Percentiles rank a stretch among this genome's conserved stretches.
Evolutionary conservation across 2,329 filamentous ascomycete genomes (phyloP).

Genomic region (Calonectria hawksworthii): DNA sequence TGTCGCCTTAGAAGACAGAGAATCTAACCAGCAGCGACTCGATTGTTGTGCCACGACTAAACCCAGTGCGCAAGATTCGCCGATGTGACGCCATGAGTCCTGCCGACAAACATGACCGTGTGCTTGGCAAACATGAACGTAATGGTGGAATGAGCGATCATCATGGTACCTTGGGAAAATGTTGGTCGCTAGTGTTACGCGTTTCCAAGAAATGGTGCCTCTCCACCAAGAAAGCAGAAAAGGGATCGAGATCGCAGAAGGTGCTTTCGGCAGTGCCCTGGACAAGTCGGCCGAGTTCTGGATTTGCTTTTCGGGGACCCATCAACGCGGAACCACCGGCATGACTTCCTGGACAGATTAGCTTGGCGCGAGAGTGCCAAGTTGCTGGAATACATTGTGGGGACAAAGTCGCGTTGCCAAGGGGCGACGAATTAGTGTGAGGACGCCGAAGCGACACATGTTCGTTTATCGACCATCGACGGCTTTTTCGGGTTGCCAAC

Average conservation of each 20-base stretch:
- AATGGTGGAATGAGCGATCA: slow-evolving; percentile 25
- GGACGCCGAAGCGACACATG: not conserved
- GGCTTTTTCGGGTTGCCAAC: not conserved
- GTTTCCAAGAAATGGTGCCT: slow-evolving; percentile 28
- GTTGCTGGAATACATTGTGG: slow-evolving; percentile 38
- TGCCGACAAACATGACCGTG: slow-evolving; percentile 29
- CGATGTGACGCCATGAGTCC: slow-evolving; percentile 28
- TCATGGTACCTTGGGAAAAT: slow-evolving; percentile 11
- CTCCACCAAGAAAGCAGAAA: slow-evolving; percentile 18
- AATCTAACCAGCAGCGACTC: slow-evolving; percentile 32
- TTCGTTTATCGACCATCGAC: not conserved
- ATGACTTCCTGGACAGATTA: slow-evolving; percentile 25
- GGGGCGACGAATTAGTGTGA: not conserved
- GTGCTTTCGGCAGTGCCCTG: slow-evolving; percentile 10
- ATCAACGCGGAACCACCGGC: slow-evolving; percentile 40
- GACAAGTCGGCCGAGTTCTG: slow-evolving; percentile 8
- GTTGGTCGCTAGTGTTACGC: slow-evolving; percentile 21
- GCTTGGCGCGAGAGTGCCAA: slow-evolving; percentile 26
- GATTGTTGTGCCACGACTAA: slow-evolving; percentile 32
- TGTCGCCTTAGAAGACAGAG: slow-evolving; percentile 32
- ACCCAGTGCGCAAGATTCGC: slow-evolving; percentile 32
- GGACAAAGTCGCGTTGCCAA: slow-evolving; percentile 18
- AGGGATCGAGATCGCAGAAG: slow-evolving; percentile 40
- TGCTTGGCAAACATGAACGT: slow-evolving; percentile 7
- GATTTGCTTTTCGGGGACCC: slow-evolving; percentile 32